phyloP scores from a whole-genome alignment of 768 basidiomycete genomes.

The Naganishia kalamii region DNA sequence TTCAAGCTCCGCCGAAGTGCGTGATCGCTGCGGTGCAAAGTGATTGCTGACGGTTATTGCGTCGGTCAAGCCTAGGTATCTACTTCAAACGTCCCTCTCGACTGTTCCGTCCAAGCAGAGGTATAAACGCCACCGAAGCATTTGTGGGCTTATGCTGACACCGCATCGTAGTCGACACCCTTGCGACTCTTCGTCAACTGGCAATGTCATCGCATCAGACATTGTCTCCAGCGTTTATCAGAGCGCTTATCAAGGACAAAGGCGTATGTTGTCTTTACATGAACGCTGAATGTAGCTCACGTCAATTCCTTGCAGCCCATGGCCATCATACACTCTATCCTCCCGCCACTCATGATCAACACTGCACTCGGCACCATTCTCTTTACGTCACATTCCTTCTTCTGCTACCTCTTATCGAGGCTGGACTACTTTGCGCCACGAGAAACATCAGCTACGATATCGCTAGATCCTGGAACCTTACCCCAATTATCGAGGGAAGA shows the following conservation, averaged over 20 bases:
- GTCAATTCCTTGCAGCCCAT: conserved; percentile 17
- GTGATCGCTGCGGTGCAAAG: background rate
- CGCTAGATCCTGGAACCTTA: background rate
- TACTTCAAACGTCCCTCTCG: conserved; percentile 43
- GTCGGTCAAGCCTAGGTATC: conserved; percentile 29
- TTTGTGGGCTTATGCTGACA: background rate
- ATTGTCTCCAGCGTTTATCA: conserved; percentile 37
- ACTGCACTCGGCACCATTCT: conserved; percentile 41
- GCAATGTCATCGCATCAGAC: conserved; percentile 39
- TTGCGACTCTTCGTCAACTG: conserved; percentile 38
- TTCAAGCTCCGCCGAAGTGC: background rate
- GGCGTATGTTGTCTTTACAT: conserved; percentile 24
- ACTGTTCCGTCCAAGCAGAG: conserved; percentile 39
- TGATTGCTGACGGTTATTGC: background rate
- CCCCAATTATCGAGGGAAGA: background rate
- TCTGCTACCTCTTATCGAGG: conserved; percentile 30
- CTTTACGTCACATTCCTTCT: conserved; percentile 43
- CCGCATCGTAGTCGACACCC: conserved; percentile 35
- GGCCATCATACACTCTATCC: conserved; percentile 33
- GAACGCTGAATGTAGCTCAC: background rate
- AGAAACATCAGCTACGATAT: background rate
- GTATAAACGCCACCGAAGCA: conserved; percentile 17
- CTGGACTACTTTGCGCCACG: conserved; percentile 32
- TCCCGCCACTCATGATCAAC: conserved; percentile 43
- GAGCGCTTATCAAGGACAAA: conserved; percentile 33